Base-by-base conservation (phyloP, 495 filamentous ascomycete species). In the Xylaria telfairii region DNA sequence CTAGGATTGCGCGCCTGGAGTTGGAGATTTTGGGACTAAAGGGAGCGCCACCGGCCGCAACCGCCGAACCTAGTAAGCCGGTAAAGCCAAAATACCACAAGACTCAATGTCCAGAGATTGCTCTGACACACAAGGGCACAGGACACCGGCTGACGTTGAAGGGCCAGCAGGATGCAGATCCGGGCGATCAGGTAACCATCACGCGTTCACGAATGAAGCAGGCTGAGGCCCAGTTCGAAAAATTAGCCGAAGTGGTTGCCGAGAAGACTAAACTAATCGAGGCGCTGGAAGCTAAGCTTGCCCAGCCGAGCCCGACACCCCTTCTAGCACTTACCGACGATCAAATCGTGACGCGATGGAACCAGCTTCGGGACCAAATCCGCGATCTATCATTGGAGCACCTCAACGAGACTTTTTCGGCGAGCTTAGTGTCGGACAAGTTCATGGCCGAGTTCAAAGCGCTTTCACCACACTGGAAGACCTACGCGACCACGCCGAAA, bases 401-500 rank as follows among this genome's bases (percentile, higher is more conserved):
- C 30, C 71, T 78, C 67, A 67, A 69, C 65, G 47, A 72, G 26
- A 62, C 37, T 4, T 60, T 72, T 46, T 51, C 49, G 15, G 30
- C 47, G 5, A 71, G 69, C 47, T 26, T 61, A 17, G 66, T 78
- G n/a, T 39, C 74, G 62, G 71, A 72, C 1, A 59, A 54, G 47
- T 49, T 13, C 21, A 65, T 44, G n/a, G 41, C 1, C 32, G 76
- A 76, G 17, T 72, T 76, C 32, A 73, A 67, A 44, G 60, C 67
- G 10, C 71, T 78, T 6, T 75, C 74, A 32, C 68, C 68, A n/a
- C 71, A 74, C 57, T 78, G 76, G 76, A 71, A 70, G 46, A 54
- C 47, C 49, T 78, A 78, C 67, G 28, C 68, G 2, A 72, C 47
- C 46, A 74, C 37, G 12, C 32, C 51, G 21, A 39, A 70, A 32